Base-by-base conservation (phyloP, 805 yeast genomes). In the Cyberlindnera mrakii region DNA sequence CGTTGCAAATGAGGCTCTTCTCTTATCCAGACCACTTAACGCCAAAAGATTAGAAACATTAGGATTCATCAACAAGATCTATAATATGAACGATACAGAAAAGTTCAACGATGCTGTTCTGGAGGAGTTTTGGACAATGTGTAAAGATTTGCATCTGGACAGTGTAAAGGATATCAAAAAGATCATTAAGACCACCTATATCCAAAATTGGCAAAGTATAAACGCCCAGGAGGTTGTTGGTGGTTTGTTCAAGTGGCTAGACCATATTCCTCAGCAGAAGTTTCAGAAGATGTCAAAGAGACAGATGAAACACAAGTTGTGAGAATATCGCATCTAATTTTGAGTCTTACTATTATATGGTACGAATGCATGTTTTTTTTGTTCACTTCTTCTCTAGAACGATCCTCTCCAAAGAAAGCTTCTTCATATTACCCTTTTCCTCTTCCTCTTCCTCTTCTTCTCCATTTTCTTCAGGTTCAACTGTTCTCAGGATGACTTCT, bases 191-290 rank as follows among this genome's bases (percentile, higher is more conserved):
- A 48, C 54, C 14, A 61, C 61, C 33, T 55, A 55, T 37, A 35
- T 54, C 1, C 49, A 53, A 10, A 59, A 59, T 30, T 62, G 77
- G 34, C 65, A 75, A 51, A 59, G 72, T 33, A 76, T 81, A 30
- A 80, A 78, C 50, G 68, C 85, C 6, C 70, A 71, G 47, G 96
- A 88, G 64, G 79, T 79, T 18, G 70, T 79, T 55, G 68, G 71
- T 42, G 96, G 95, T 1, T 70, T 85, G 45, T 69, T 71, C 41
- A 76, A 76, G 54, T 88, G 93, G 85, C 65, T 82, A 33, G 66
- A 72, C 40, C 90, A 91, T 33, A 70, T 74, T 45, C 96, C 96
- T 0, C 93, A 85, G 60, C 51, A 62, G 43, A 75, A 88, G 39
- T 87, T 86, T 59, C 62, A 63, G 31, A 70, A 71, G 53, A 60